Evolutionary conservation across 306 rosid genomes (phyloP).

Genomic region (Boehmeria nivea): DNA sequence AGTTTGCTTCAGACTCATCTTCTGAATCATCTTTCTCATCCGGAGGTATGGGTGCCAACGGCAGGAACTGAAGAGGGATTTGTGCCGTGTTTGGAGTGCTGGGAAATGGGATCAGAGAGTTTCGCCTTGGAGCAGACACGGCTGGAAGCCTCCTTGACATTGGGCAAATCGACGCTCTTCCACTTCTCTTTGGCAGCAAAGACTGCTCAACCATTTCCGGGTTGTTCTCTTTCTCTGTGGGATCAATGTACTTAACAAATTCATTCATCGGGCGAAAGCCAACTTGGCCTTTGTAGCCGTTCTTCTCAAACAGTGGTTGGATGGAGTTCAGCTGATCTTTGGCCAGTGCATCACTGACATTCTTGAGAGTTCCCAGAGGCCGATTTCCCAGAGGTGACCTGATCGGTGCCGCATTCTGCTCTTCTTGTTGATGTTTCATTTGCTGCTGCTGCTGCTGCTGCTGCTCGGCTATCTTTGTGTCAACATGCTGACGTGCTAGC

Average conservation of each 20-base stretch:
- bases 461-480: conserved; percentile 90
- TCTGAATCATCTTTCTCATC: conserved; percentile 41
- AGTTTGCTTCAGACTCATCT: conserved; percentile 40
- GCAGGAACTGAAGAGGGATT: conserved; percentile 35
- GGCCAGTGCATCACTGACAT: conserved; percentile 37
- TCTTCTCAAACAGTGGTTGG: conserved; percentile 60
- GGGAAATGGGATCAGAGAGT: conserved; percentile 82
- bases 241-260: conserved; percentile 51
- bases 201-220: conserved; percentile 52
- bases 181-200: conserved; percentile 52
- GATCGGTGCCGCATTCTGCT: conserved; percentile 36
- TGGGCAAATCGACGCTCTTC: conserved; percentile 72
- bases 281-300: conserved; percentile 31
- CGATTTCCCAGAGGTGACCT: conserved; percentile 44
- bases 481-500: conserved; percentile 92
- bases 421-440: conserved; percentile 56
- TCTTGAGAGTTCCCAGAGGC: conserved; percentile 48
- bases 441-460: conserved; percentile 48
- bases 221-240: conserved; percentile 76
- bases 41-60: conserved; percentile 35
- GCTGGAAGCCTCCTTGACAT: conserved; percentile 47
- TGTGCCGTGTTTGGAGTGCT: conserved; percentile 41
- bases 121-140: conserved; percentile 58
- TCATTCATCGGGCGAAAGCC: conserved; percentile 50
- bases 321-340: conserved; percentile 47